phyloP scores from a whole-genome alignment of 495 filamentous ascomycete species.

The Penicillium coprophilum region DNA sequence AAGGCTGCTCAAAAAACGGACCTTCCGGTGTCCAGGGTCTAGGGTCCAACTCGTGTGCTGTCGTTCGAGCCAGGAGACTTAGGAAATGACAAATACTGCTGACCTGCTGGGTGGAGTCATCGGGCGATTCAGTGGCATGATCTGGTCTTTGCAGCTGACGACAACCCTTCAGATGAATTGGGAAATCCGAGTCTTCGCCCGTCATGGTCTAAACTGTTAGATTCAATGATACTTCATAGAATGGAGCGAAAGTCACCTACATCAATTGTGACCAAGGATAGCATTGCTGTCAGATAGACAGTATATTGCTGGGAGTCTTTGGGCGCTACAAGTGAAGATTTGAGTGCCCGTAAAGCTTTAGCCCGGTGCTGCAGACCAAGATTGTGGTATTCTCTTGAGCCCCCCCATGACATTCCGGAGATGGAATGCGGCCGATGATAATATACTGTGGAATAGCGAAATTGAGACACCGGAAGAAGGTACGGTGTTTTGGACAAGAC shows the following conservation, averaged over 20 bases:
- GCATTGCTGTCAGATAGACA: slow-evolving; percentile 8
- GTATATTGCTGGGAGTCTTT: slow-evolving; percentile 6
- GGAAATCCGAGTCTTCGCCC: slow-evolving; percentile 13
- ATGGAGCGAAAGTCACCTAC: neutral
- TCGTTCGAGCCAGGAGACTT: slow-evolving; percentile 11
- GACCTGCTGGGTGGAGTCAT: slow-evolving; percentile 2
- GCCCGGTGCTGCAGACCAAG: slow-evolving; percentile 12
- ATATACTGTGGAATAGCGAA: slow-evolving; percentile 13
- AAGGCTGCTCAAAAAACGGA: neutral
- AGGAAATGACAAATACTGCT: slow-evolving; percentile 8
- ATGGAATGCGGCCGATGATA: slow-evolving; percentile 16
- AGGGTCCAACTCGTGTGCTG: neutral
- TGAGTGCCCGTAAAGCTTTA: slow-evolving; percentile 8
- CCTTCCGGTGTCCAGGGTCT: neutral
- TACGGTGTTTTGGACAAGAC: neutral
- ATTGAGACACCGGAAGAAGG: slow-evolving; percentile 7
- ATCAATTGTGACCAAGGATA: slow-evolving; percentile 15
- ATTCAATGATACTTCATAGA: neutral
- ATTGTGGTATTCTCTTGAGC: neutral
- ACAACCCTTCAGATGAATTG: slow-evolving; percentile 14
- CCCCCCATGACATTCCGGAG: slow-evolving; percentile 9
- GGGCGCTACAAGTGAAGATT: neutral
- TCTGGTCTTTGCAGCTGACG: slow-evolving; percentile 1
- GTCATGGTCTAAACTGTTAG: slow-evolving; percentile 10
- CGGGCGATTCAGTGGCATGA: neutral